phyloP scores from a whole-genome alignment of 1,284 basidiomycete genomes.

The Cutaneotrichosporon sp. region DNA sequence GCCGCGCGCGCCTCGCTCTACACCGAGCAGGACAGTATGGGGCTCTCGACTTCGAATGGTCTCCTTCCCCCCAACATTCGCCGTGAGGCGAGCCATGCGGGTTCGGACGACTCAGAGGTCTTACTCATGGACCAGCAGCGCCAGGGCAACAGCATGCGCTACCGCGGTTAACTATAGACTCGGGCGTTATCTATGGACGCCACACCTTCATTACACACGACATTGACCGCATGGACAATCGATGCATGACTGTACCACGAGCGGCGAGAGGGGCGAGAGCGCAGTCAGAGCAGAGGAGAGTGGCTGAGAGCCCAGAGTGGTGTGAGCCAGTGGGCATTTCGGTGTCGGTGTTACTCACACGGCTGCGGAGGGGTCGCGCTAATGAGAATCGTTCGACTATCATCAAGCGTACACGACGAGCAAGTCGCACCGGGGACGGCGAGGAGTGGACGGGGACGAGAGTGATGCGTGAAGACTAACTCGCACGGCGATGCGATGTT shows the following conservation, averaged over 20 bases:
- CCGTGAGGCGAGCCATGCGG: constrained; percentile 32
- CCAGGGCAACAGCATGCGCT: constrained; percentile 10
- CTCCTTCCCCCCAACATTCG: constrained; percentile 42
- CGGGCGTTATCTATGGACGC: not conserved
- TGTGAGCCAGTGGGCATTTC: no score
- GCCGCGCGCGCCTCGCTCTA: constrained; percentile 32
- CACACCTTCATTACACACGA: not conserved
- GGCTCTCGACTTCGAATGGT: constrained; percentile 25
- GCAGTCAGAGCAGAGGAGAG: not conserved
- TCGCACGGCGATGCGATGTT: no score
- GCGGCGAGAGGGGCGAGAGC: not conserved
- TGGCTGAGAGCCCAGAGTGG: not conserved
- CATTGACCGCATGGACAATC: constrained; percentile 10
- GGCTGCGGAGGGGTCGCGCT: no score
- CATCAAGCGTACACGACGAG: no score
- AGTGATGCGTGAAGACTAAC: no score
- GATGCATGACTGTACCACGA: constrained; percentile 24
- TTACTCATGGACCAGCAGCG: constrained; percentile 18
- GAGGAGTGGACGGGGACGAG: no score
- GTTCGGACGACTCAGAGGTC: constrained; percentile 31
- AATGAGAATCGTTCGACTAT: no score
- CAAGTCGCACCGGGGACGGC: no score
- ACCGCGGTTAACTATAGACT: constrained; percentile 17
- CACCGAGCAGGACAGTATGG: constrained; percentile 24
- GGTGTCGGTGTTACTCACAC: not conserved